These are phyloP conservation scores for Exophiala sp. DNA, from an alignment of 2,329 filamentous ascomycete genomes.

Conservation along the genomic window DNA sequence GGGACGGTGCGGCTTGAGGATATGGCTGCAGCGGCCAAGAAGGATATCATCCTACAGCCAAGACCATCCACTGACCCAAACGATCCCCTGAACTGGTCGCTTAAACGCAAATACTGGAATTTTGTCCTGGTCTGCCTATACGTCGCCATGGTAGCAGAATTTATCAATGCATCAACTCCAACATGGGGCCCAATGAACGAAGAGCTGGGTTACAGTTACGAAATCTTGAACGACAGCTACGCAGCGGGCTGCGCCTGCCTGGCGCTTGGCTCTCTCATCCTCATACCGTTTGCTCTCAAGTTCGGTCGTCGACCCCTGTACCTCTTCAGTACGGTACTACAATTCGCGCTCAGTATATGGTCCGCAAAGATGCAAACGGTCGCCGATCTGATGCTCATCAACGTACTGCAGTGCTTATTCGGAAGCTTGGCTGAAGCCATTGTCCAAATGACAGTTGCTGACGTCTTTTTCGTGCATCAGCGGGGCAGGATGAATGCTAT, in stretches of 20 bases:
- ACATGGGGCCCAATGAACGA: neutral
- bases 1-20: no score
- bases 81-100: neutral
- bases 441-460: neutral
- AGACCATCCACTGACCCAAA: neutral
- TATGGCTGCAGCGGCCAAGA: neutral
- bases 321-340: neutral
- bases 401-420: neutral
- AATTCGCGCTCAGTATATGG: neutral
- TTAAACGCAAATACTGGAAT: neutral
- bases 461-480: neutral
- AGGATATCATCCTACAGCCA: neutral
- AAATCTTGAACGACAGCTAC: neutral
- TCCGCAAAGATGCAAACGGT: neutral
- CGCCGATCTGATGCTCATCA: neutral
- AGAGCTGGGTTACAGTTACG: neutral
- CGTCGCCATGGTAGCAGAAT: neutral
- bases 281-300: constrained; percentile 8
- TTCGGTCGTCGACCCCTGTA: constrained; percentile 21
- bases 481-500: neutral
- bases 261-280: constrained; percentile 28
- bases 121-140: neutral
- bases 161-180: neutral
- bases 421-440: neutral
- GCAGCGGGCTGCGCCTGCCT: neutral